Evolutionary conservation across 192 early-diverging fungal genomes (phyloP).

Genomic region (Dispira simplex): DNA sequence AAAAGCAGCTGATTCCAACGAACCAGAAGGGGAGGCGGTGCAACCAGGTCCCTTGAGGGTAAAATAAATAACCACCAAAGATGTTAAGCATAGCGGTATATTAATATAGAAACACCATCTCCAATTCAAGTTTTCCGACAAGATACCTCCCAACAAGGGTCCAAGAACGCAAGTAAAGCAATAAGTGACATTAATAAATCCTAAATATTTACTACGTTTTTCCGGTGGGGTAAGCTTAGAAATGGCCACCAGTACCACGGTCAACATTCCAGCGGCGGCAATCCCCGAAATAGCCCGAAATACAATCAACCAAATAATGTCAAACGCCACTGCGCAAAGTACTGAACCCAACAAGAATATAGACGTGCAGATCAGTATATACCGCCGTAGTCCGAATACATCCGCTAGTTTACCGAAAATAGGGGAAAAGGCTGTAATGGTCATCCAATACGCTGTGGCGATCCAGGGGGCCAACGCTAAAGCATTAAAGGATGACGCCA

Average conservation of each 20-base stretch:
- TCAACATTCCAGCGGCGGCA: constrained; percentile 40
- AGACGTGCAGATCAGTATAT: constrained; percentile 19
- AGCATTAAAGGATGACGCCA: constrained; percentile 37
- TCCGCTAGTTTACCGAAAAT: constrained; percentile 59
- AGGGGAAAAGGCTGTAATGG: constrained; percentile 37
- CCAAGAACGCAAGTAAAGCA: constrained; percentile 56
- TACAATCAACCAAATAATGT: constrained; percentile 32
- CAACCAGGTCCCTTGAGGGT: constrained; percentile 30
- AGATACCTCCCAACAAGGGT: constrained; percentile 62
- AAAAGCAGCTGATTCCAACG: constrained; percentile 12
- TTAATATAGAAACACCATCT: constrained; percentile 77
- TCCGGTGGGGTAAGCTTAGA: constrained; percentile 30
- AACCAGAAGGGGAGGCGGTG: constrained; percentile 12
- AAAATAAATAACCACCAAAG: constrained; percentile 28
- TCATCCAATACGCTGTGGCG: constrained; percentile 35
- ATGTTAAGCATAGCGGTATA: constrained; percentile 51
- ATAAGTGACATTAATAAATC: constrained; percentile 52
- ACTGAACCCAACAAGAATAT: constrained; percentile 43
- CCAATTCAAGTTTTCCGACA: constrained; percentile 51
- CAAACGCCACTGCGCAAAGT: constrained; percentile 29
- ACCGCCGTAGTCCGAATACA: constrained; percentile 41
- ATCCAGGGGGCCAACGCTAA: constrained; percentile 49
- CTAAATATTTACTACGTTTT: constrained; percentile 63
- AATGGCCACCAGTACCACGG: constrained; percentile 41
- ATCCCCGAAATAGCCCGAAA: constrained; percentile 30